A percentile compares a stretch with the other conserved stretches of the same genome.
These are phyloP conservation scores for Astrocystis sublimbata DNA, from an alignment of 495 filamentous ascomycete genomes.

Conservation along the genomic window DNA sequence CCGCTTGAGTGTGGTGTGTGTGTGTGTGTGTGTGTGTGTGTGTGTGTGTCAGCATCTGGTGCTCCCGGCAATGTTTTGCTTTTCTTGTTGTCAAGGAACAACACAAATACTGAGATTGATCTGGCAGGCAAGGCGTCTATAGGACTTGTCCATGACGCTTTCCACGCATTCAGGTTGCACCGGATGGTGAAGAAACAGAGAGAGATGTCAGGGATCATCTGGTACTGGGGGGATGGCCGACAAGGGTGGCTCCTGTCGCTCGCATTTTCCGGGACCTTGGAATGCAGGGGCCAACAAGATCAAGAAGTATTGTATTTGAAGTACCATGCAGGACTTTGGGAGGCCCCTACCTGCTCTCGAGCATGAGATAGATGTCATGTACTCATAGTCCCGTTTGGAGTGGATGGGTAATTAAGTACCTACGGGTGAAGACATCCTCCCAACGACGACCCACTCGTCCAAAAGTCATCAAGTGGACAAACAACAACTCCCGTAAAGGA, in stretches of 20 bases:
- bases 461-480: too few relatives aligned
- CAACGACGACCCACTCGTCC: too few relatives aligned
- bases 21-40: slow-evolving; percentile 8
- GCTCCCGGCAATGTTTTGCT: background rate
- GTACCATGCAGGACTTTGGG: slow-evolving; percentile 21
- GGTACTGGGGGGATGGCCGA: slow-evolving; percentile 12
- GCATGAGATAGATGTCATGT: too few relatives aligned
- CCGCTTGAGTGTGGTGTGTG: too few relatives aligned
- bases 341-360: background rate
- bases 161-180: background rate
- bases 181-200: background rate
- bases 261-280: slow-evolving; percentile 18
- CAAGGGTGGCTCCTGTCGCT: slow-evolving; percentile 16
- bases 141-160: slow-evolving; percentile 3
- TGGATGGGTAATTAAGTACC: too few relatives aligned
- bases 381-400: too few relatives aligned
- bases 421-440: too few relatives aligned
- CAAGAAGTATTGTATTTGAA: slow-evolving; percentile 16
- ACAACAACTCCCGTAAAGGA: too few relatives aligned
- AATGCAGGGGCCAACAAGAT: slow-evolving; percentile 21
- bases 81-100: slow-evolving; percentile 7
- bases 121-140: slow-evolving; percentile 14
- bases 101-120: slow-evolving; percentile 12
- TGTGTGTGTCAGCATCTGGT: slow-evolving; percentile 15
- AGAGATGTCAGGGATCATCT: slow-evolving; percentile 8